phyloP scores from a whole-genome alignment of 2,329 filamentous ascomycete genomes.

The Colletotrichum falcatum region DNA sequence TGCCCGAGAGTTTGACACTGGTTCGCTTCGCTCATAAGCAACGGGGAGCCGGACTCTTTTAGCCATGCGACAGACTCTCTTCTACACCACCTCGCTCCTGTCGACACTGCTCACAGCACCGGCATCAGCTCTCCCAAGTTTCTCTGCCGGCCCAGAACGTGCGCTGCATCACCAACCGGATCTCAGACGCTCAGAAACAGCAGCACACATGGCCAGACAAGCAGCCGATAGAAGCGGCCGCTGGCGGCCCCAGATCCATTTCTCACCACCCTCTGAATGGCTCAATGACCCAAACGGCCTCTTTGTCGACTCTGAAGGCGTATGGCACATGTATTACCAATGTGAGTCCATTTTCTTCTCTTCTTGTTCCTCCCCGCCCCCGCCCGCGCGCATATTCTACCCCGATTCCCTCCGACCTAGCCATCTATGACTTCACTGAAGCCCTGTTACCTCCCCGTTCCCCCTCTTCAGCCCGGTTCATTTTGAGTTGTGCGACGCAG shows the following conservation, averaged over 20 bases:
- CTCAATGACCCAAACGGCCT: slow-evolving; percentile 76
- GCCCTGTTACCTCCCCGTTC: not conserved
- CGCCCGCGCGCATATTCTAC: no score
- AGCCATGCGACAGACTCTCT: slow-evolving; percentile 26
- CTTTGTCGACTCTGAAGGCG: slow-evolving; percentile 67
- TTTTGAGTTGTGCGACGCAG: slow-evolving; percentile 30
- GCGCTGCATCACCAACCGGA: slow-evolving; percentile 16
- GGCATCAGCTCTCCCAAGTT: slow-evolving; percentile 17
- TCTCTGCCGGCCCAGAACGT: slow-evolving; percentile 14
- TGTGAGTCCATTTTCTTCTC: slow-evolving; percentile 51
- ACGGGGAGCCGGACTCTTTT: slow-evolving; percentile 35
- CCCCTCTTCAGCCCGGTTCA: not conserved
- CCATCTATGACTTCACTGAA: not conserved
- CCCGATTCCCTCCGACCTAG: not conserved
- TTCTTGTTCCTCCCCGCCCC: no score
- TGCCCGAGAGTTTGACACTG: slow-evolving; percentile 36
- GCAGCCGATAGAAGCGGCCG: slow-evolving; percentile 41
- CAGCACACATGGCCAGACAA: slow-evolving; percentile 28
- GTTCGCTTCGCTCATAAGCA: slow-evolving; percentile 21
- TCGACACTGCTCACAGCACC: slow-evolving; percentile 32
- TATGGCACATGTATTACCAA: slow-evolving; percentile 76
- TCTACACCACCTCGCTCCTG: slow-evolving; percentile 37
- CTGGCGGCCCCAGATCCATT: slow-evolving; percentile 66
- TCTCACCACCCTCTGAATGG: slow-evolving; percentile 63
- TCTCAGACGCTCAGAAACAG: slow-evolving; percentile 27